A percentile compares a stretch with the other conserved stretches of the same genome.
These are phyloP conservation scores for Hirschfeldia incana DNA, from an alignment of 345 rosid species.

Conservation along the genomic window DNA sequence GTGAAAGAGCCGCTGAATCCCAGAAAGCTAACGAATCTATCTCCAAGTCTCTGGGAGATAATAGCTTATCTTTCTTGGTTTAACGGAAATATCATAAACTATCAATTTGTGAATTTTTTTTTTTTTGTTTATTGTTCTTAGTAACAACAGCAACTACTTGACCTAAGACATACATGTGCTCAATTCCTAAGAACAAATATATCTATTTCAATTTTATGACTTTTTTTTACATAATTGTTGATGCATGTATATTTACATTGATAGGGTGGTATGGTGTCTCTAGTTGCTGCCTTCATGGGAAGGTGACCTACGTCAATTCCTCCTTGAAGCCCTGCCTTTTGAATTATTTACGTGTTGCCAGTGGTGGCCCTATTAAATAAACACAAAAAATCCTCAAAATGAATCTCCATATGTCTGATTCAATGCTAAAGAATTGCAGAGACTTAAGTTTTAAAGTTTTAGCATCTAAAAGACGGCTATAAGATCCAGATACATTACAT, in stretches of 20 bases:
- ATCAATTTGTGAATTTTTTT: not conserved
- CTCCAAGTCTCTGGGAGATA: slow-evolving; percentile 63
- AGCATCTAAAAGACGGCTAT: slow-evolving; percentile 7
- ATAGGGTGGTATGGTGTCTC: not conserved
- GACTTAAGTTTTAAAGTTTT: not conserved
- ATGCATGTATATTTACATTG: not conserved
- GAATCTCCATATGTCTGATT: slow-evolving; percentile 1
- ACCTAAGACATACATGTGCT: slow-evolving; percentile 7
- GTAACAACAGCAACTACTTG: slow-evolving; percentile 25
- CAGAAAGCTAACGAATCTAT: slow-evolving; percentile 80
- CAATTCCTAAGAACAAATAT: slow-evolving; percentile 19
- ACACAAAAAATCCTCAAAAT: not conserved
- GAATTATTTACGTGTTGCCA: not conserved
- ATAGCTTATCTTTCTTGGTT: slow-evolving; percentile 31
- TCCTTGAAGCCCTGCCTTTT: slow-evolving; percentile 19
- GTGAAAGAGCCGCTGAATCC: slow-evolving; percentile 65
- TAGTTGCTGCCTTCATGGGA: slow-evolving; percentile 6
- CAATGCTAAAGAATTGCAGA: slow-evolving; percentile 9
- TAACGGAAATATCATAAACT: slow-evolving; percentile 8
- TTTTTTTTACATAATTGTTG: not conserved
- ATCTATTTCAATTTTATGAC: not conserved
- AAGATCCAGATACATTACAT: slow-evolving; percentile 22
- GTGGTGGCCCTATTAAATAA: slow-evolving; percentile 1
- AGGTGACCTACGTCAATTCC: not conserved
- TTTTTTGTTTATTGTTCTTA: slow-evolving; percentile 6